phyloP scores from a whole-genome alignment of 75 land plant genomes.

The Isoetes taiwanensis region DNA sequence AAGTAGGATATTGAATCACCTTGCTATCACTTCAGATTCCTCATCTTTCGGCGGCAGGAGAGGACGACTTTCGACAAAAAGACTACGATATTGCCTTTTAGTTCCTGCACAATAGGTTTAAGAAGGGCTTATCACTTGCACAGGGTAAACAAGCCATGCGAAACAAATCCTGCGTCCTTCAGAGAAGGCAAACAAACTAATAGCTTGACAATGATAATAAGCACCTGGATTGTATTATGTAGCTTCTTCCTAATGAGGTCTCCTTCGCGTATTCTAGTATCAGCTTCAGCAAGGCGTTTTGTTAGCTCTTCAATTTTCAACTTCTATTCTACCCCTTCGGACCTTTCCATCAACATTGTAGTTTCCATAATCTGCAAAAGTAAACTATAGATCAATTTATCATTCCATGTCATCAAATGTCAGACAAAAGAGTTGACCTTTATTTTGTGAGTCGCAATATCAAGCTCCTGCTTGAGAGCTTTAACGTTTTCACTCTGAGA shows the following conservation, averaged over 20 bases:
- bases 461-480: conserved; percentile 43
- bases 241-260: conserved; percentile 65
- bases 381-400: too few relatives aligned
- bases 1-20: conserved; percentile 49
- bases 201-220: too few relatives aligned
- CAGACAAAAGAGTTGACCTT: too few relatives aligned
- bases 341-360: conserved; percentile 17
- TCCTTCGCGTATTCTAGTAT: conserved; percentile 43
- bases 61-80: conserved; percentile 90
- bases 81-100: conserved; percentile 87
- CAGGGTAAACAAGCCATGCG: too few relatives aligned
- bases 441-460: conserved; percentile 39
- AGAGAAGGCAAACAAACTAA: too few relatives aligned
- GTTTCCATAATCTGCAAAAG: conserved; percentile 30
- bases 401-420: too few relatives aligned
- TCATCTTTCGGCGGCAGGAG: conserved; percentile 64
- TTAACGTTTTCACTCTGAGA: conserved; percentile 48
- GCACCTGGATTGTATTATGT: conserved; percentile 85
- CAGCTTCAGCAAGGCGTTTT: conserved; percentile 44
- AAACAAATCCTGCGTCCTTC: too few relatives aligned
- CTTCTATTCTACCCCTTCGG: conserved; percentile 34
- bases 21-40: too few relatives aligned
- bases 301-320: conserved; percentile 30
- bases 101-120: conserved; percentile 52
- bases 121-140: too few relatives aligned